Evolutionary conservation across 331 rosid species (phyloP).

Genomic region (Stylosanthes scabra): DNA sequence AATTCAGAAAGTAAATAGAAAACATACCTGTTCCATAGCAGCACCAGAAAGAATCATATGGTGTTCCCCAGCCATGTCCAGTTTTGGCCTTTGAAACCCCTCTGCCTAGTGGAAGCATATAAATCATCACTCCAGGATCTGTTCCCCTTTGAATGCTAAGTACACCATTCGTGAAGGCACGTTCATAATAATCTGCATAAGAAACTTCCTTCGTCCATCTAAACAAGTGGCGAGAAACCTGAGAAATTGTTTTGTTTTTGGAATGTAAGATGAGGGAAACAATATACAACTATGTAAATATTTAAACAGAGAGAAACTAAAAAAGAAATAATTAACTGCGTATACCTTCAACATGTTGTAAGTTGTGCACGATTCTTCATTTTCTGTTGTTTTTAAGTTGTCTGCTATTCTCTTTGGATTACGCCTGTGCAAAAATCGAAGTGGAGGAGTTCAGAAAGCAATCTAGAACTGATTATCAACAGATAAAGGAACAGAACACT

Average conservation of each 20-base stretch:
- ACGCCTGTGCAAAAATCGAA: constrained; percentile 51
- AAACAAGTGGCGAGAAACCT: constrained; percentile 88
- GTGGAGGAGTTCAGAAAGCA: constrained; percentile 1
- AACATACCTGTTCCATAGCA: constrained; percentile 88
- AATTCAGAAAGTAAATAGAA: constrained; percentile 5
- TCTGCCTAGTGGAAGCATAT: constrained; percentile 79
- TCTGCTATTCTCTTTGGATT: constrained; percentile 77
- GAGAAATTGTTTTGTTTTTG: constrained; percentile 36
- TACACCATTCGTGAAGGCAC: constrained; percentile 88
- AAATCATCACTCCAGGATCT: constrained; percentile 93
- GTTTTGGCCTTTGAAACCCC: constrained; percentile 77
- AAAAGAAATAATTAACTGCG: not conserved
- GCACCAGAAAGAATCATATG: constrained; percentile 77
- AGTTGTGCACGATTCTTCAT: constrained; percentile 88
- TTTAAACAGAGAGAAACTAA: constrained; percentile 5
- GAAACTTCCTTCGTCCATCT: constrained; percentile 85
- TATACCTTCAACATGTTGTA: constrained; percentile 92
- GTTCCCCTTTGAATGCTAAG: constrained; percentile 93
- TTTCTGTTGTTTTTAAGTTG: constrained; percentile 59
- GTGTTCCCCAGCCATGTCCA: constrained; percentile 77
- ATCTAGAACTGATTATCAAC: constrained; percentile 8
- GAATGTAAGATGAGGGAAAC: constrained; percentile 24
- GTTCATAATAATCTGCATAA: constrained; percentile 91
- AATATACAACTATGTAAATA: not conserved
- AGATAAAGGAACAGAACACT: constrained; percentile 8